Percentiles rank a stretch among this genome's conserved stretches.
phyloP scores from a whole-genome alignment of 768 basidiomycete genomes.

The Lanmaoa rubissima region DNA sequence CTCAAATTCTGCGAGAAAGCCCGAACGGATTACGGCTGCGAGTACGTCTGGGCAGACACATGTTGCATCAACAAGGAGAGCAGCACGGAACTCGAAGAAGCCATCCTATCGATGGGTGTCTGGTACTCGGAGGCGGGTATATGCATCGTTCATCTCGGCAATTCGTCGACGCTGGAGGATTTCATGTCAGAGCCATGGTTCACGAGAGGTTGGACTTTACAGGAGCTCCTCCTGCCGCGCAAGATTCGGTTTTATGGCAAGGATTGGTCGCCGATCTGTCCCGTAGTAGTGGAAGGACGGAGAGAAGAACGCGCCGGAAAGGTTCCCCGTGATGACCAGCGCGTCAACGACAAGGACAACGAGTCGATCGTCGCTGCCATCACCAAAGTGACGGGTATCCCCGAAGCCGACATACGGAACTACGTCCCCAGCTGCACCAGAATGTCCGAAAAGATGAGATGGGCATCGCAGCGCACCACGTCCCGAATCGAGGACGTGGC shows the following conservation, averaged over 20 bases:
- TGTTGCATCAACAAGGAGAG: constrained; percentile 31
- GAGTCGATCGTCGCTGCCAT: constrained; percentile 14
- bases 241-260: constrained; percentile 26
- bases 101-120: constrained; percentile 21
- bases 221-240: constrained; percentile 23
- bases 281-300: constrained; percentile 11
- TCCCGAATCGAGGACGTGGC: constrained; percentile 25
- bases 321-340: constrained; percentile 14
- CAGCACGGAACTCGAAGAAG: constrained; percentile 28
- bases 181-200: constrained; percentile 26
- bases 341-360: constrained; percentile 25
- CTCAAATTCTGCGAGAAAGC: constrained; percentile 29
- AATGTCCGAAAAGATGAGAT: constrained; percentile 25
- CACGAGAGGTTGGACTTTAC: constrained; percentile 22
- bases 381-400: constrained; percentile 20
- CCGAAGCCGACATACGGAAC: constrained; percentile 19
- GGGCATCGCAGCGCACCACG: constrained; percentile 23
- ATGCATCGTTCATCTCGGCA: constrained; percentile 24
- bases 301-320: constrained; percentile 11
- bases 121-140: constrained; percentile 26
- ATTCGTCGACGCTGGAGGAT: constrained; percentile 23
- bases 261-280: constrained; percentile 24
- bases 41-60: constrained; percentile 30
- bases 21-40: constrained; percentile 20
- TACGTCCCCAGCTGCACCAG: constrained; percentile 20